Evolutionary conservation across 352 stramenopile species (phyloP).

Genomic region (Phytopythium sindhum): DNA sequence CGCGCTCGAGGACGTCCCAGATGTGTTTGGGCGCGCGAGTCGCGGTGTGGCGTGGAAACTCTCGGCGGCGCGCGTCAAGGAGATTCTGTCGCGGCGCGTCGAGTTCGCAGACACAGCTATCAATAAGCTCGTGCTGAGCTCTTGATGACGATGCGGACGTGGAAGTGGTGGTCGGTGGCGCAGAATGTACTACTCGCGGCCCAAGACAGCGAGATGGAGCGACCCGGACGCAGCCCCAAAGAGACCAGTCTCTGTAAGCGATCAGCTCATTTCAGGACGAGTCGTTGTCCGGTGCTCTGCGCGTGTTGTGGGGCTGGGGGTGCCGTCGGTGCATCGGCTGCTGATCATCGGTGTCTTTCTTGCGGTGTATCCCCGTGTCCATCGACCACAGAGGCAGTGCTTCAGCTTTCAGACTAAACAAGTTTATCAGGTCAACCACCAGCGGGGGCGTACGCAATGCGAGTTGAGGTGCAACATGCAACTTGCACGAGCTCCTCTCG

Average conservation of each 20-base stretch:
- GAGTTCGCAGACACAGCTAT: constrained; percentile 71
- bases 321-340: background rate
- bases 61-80: constrained; percentile 62
- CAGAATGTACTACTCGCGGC: background rate
- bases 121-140: constrained; percentile 52
- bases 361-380: background rate
- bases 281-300: no score
- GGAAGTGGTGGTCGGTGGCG: background rate
- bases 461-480: background rate
- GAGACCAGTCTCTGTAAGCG: no score
- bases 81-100: constrained; percentile 69
- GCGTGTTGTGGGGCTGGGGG: no score
- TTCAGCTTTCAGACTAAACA: background rate
- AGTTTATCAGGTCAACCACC: background rate
- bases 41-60: constrained; percentile 73
- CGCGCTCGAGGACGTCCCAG: constrained; percentile 60
- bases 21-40: constrained; percentile 64
- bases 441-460: no score
- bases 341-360: no score
- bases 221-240: no score
- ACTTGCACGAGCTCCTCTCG: no score
- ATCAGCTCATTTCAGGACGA: no score
- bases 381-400: background rate
- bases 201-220: background rate
- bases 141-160: background rate